Evolutionary conservation across 2,329 filamentous ascomycete species (phyloP), one percentile per base, ranked within the genome.

Genomic region (Didymella keratinophila): DNA sequence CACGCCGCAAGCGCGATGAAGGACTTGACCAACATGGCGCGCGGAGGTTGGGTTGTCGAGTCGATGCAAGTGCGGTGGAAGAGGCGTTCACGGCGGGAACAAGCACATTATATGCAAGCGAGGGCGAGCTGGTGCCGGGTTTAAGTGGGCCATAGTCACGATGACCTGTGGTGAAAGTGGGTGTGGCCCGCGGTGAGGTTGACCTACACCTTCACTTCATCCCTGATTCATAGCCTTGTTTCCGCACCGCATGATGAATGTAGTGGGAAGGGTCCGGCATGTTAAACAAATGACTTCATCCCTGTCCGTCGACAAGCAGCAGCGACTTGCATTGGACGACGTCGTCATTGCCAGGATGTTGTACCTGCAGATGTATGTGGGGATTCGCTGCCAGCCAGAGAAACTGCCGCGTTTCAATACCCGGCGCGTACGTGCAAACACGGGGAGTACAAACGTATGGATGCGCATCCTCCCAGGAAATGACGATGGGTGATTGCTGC

Each of bases 21-120:
- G 36, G 64, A 25, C 45, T 58, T 60, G 44, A 52, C 52, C 48
- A 69, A 53, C 70, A 72, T 72, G 9, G 41, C 56, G 49, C 25
- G 44, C 52, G 43, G 23, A 36, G 47, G 36, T 54, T 46, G 53
- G 53, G 43, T 39, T 41, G 50, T 48, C 37, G 25, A 10, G 46
- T 21, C 30, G 23, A 23, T 43, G n/a, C 39, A 32, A 43, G 48
- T 42, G 9, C 11, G 20, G 39, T 42, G 5, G 37, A 21, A 39
- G 41, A 27, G 45, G 52, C 27, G 34, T 36, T 44, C 39, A 36
- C n/a, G 16, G 32, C 41, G 50, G 27, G 39, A 3, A 25, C 12
- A 46, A 30, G 27, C 45, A 45, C 50, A 41, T 58, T 58, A 58
- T 37, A 58, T 58, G 53, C 41, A 42, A 46, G 32, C 18, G 20